Evolutionary conservation across 352 stramenopile species (phyloP).

Genomic region (Phytopythium litorale): DNA sequence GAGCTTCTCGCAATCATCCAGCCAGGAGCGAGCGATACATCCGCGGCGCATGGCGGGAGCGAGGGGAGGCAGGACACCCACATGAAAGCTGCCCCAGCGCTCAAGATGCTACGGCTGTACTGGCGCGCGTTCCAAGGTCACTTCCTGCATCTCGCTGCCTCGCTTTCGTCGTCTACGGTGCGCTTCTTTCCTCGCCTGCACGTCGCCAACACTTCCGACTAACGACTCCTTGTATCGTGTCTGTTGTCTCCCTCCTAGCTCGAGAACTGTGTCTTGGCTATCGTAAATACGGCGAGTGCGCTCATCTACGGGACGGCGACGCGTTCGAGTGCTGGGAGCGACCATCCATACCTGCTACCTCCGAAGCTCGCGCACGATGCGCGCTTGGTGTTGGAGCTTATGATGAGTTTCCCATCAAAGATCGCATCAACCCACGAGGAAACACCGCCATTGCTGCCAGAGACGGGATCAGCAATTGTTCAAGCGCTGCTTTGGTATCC

Average conservation of each 20-base stretch:
- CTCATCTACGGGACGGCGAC: slow-evolving; percentile 18
- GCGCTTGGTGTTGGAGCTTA: slow-evolving; percentile 25
- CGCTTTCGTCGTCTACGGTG: slow-evolving; percentile 19
- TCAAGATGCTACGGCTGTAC: slow-evolving; percentile 54
- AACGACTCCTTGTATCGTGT: background rate
- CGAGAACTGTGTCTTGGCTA: slow-evolving; percentile 33
- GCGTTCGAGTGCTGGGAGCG: background rate
- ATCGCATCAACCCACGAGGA: background rate
- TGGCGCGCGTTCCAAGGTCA: slow-evolving; percentile 61
- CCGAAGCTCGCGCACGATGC: slow-evolving; percentile 24
- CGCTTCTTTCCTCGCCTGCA: background rate
- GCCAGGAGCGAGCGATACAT: background rate
- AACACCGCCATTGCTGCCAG: background rate
- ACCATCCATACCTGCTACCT: background rate
- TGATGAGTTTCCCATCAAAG: slow-evolving; percentile 11
- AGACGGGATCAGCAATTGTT: slow-evolving; percentile 6
- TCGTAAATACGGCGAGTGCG: slow-evolving; percentile 36
- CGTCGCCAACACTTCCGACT: background rate
- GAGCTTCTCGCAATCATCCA: slow-evolving; percentile 10
- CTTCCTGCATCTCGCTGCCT: slow-evolving; percentile 22
- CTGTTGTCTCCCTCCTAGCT: slow-evolving; percentile 12
- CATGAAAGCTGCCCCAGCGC: slow-evolving; percentile 3
- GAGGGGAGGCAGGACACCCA: background rate
- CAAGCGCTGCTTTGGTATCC: slow-evolving; percentile 36
- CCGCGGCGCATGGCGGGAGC: background rate